A percentile compares a stretch with the other conserved stretches of the same genome.
Evolutionary conservation across 345 rosid genomes (phyloP).

Genomic region (Firmiana major): DNA sequence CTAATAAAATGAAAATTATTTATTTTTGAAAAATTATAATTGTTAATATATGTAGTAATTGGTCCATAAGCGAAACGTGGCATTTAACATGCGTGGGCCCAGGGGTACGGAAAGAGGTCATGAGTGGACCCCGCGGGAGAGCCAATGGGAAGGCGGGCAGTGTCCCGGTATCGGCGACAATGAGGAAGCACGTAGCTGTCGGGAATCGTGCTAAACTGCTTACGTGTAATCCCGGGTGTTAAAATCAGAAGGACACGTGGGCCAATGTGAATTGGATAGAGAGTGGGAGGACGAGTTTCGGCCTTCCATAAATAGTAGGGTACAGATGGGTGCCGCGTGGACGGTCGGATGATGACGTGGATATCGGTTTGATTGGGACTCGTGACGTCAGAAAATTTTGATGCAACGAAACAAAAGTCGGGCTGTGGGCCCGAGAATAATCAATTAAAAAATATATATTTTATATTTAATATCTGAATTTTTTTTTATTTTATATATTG

Average conservation of each 20-base stretch:
- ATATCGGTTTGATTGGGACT: neutral
- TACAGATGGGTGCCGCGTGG: slow-evolving; percentile 14
- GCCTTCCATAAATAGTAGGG: too few relatives aligned
- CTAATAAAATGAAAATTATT: too few relatives aligned
- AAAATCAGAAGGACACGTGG: slow-evolving; percentile 6
- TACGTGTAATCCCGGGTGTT: neutral
- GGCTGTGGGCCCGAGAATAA: too few relatives aligned
- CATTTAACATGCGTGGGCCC: neutral
- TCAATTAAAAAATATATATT: too few relatives aligned
- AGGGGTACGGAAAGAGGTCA: neutral
- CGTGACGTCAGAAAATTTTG: slow-evolving; percentile 5
- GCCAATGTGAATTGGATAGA: slow-evolving; percentile 1
- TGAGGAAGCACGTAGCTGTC: slow-evolving; percentile 8
- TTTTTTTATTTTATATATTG: too few relatives aligned
- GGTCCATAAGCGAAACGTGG: slow-evolving; percentile 21
- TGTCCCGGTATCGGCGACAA: slow-evolving; percentile 5
- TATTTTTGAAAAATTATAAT: too few relatives aligned
- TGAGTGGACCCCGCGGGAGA: neutral
- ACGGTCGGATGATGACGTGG: neutral
- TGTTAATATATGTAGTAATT: too few relatives aligned
- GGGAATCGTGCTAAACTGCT: neutral
- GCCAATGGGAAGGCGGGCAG: neutral
- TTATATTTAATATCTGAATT: too few relatives aligned
- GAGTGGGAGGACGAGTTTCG: too few relatives aligned
- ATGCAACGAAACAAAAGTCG: too few relatives aligned